These are phyloP conservation scores for Globisporangium acanthophoron DNA, from an alignment of 352 stramenopile species.

Conservation along the genomic window DNA sequence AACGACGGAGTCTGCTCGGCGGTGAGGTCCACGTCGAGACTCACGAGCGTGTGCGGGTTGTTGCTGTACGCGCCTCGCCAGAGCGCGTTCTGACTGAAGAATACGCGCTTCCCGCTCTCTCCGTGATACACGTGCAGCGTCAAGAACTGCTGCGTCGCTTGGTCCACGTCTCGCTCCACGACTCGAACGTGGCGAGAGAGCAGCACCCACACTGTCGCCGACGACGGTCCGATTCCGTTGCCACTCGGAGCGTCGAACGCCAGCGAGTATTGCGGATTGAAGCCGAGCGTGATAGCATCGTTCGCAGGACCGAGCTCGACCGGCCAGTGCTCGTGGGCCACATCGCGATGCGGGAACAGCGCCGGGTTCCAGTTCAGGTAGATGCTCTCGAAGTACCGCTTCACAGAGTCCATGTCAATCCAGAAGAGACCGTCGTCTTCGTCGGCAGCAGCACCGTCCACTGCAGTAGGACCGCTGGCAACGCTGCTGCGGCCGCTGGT, in stretches of 20 bases:
- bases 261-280: slow-evolving; percentile 93
- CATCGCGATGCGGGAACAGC: slow-evolving; percentile 84
- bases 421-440: slow-evolving; percentile 95
- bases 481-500: not conserved
- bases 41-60: slow-evolving; percentile 90
- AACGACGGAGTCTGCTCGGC: slow-evolving; percentile 52
- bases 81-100: slow-evolving; percentile 78
- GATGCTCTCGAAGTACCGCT: slow-evolving; percentile 90
- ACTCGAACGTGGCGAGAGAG: slow-evolving; percentile 90
- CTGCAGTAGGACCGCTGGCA: too few relatives aligned
- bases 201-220: slow-evolving; percentile 87
- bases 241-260: slow-evolving; percentile 36
- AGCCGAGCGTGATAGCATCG: slow-evolving; percentile 89
- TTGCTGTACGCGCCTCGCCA: slow-evolving; percentile 89
- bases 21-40: slow-evolving; percentile 66
- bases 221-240: slow-evolving; percentile 8
- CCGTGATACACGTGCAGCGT: slow-evolving; percentile 89
- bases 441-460: not conserved
- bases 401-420: slow-evolving; percentile 93
- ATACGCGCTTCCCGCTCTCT: slow-evolving; percentile 59
- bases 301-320: slow-evolving; percentile 75
- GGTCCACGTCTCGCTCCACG: slow-evolving; percentile 59
- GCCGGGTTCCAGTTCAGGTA: slow-evolving; percentile 96
- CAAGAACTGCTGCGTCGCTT: slow-evolving; percentile 68
- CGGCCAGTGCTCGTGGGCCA: slow-evolving; percentile 83